Conservation (phyloP, 106 monocot species). For the Dioscorea dumetorum region DNA sequence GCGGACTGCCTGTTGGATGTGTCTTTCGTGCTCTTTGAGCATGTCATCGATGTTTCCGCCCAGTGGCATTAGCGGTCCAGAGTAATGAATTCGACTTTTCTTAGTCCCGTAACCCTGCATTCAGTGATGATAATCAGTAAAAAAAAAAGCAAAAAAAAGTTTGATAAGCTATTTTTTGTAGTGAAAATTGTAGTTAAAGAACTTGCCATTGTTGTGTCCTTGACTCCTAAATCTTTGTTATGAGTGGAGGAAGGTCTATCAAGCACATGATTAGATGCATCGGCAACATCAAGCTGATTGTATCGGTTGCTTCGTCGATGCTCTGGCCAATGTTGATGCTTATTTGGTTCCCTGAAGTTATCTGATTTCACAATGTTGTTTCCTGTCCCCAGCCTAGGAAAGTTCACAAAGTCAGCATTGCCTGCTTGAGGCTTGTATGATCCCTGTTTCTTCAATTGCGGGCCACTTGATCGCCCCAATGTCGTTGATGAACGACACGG, state of each 20-base stretch:
- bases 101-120: conserved; percentile 26
- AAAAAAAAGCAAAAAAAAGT: too few species aligned
- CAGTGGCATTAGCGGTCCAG: conserved; percentile 33
- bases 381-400: conserved; percentile 4
- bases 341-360: conserved; percentile 20
- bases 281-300: conserved; percentile 12
- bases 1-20: conserved; percentile 34
- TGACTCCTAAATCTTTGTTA: conserved; percentile 6
- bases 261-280: conserved; percentile 8
- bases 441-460: conserved; percentile 18
- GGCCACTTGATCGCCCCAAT: conserved; percentile 8
- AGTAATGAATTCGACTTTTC: conserved; percentile 40
- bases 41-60: conserved; percentile 39
- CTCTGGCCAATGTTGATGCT: conserved; percentile 26
- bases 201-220: conserved; percentile 10
- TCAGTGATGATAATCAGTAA: neutral
- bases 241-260: conserved; percentile 14
- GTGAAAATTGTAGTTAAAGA: neutral
- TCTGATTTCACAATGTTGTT: conserved; percentile 22
- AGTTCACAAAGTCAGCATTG: conserved; percentile 5
- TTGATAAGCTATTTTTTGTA: too few species aligned
- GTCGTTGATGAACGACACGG: conserved; percentile 11
- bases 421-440: conserved; percentile 17
- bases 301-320: conserved; percentile 6
- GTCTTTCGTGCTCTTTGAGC: conserved; percentile 51